A percentile compares a stretch with the other conserved stretches of the same genome.
Evolutionary conservation across 306 rosid species (phyloP).

Genomic region (Castanea mollissima): DNA sequence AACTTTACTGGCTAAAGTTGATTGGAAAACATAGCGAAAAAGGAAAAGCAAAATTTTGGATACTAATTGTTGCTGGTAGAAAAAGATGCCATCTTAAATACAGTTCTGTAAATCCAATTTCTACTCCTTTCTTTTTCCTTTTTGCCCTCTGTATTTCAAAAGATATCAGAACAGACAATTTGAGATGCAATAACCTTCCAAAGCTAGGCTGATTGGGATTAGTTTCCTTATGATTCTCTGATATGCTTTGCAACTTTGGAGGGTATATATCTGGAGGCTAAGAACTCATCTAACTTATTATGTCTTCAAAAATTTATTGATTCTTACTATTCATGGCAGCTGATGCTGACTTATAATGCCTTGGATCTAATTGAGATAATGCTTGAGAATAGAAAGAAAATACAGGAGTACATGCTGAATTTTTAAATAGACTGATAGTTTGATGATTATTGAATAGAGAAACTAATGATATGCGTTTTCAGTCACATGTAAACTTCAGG

Average conservation of each 20-base stretch:
- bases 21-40: background rate
- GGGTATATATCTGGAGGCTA: background rate
- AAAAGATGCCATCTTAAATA: background rate
- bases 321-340: background rate
- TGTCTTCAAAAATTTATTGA: background rate
- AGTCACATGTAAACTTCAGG: background rate
- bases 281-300: background rate
- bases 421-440: background rate
- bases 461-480: background rate
- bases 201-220: background rate
- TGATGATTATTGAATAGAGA: background rate
- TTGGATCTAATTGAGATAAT: background rate
- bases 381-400: background rate
- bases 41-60: background rate
- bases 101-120: background rate
- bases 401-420: background rate
- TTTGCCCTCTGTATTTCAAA: background rate
- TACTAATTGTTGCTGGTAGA: background rate
- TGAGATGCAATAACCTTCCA: background rate
- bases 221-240: background rate
- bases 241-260: background rate
- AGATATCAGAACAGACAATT: background rate
- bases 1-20: background rate
- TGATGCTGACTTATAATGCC: background rate
- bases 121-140: background rate